Evolutionary conservation across 2,329 filamentous ascomycete species (phyloP).

Genomic region (Aureobasidium sp.): DNA sequence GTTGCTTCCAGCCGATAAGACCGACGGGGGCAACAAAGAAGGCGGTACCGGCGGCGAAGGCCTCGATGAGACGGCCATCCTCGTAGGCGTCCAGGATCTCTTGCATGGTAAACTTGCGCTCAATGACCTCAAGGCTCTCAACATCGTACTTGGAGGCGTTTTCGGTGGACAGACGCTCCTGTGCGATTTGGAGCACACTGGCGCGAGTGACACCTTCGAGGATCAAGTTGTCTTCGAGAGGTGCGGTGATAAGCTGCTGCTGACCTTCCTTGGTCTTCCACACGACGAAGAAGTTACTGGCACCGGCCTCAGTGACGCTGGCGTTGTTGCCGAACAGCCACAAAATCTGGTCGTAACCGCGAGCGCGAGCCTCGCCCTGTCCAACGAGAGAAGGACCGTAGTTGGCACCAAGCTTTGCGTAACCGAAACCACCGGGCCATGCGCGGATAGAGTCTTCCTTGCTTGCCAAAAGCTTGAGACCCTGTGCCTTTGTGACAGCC

Average conservation of each 20-base stretch:
- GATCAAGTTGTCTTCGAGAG: constrained; percentile 84
- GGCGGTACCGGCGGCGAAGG: constrained; percentile 89
- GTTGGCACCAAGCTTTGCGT: constrained; percentile 93
- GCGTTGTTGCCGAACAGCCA: constrained; percentile 87
- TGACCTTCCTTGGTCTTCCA: constrained; percentile 73
- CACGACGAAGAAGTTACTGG: constrained; percentile 91
- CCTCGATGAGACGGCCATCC: constrained; percentile 67
- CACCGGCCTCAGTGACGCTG: constrained; percentile 90
- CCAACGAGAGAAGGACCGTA: constrained; percentile 88
- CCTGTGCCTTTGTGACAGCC: constrained; percentile 18
- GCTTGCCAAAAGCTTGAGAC: constrained; percentile 78
- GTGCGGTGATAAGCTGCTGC: constrained; percentile 82
- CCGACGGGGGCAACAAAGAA: constrained; percentile 55
- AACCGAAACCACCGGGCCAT: constrained; percentile 94
- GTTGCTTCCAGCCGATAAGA: constrained; percentile 50
- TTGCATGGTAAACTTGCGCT: constrained; percentile 60
- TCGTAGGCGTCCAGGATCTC: constrained; percentile 25
- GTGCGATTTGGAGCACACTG: constrained; percentile 78
- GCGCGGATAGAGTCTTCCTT: constrained; percentile 87
- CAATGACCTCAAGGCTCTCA: constrained; percentile 38
- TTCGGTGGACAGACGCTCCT: constrained; percentile 59
- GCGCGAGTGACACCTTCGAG: constrained; percentile 89
- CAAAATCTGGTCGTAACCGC: constrained; percentile 90
- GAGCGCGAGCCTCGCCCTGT: constrained; percentile 75
- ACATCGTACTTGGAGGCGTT: constrained; percentile 22